A percentile compares a stretch with the other conserved stretches of the same genome.
These are phyloP conservation scores for Trichoderma lentiforme DNA, from an alignment of 2,329 filamentous ascomycete genomes.

Conservation along the genomic window DNA sequence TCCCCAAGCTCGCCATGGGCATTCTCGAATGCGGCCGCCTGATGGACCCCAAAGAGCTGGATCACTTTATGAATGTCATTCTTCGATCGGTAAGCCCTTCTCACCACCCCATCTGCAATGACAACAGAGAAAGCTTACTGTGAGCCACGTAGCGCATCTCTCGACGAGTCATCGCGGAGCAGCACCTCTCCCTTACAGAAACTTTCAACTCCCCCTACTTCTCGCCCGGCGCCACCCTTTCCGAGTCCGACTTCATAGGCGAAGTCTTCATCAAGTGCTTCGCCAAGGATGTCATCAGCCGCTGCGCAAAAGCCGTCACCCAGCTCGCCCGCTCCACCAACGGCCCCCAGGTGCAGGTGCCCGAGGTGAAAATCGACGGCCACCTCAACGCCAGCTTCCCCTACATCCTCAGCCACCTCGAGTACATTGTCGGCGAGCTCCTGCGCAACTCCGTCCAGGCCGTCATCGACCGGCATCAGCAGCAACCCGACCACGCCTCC, in stretches of 20 bases:
- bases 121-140: not conserved
- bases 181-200: conserved; percentile 91
- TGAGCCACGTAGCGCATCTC: conserved; percentile 69
- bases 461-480: conserved; percentile 67
- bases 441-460: conserved; percentile 93
- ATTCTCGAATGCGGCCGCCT: conserved; percentile 85
- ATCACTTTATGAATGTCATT: conserved; percentile 93
- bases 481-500: conserved; percentile 36
- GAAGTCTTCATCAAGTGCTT: conserved; percentile 94
- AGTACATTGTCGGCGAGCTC: conserved; percentile 96
- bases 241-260: conserved; percentile 81
- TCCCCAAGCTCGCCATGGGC: conserved; percentile 90
- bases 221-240: conserved; percentile 72
- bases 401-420: conserved; percentile 91
- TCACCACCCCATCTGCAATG: not conserved
- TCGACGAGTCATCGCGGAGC: conserved; percentile 92
- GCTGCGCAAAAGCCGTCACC: conserved; percentile 73
- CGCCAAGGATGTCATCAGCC: conserved; percentile 81
- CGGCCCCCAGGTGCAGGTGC: conserved; percentile 66
- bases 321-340: conserved; percentile 73
- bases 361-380: conserved; percentile 77
- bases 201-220: conserved; percentile 91
- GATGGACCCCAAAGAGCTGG: conserved; percentile 76
- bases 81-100: conserved; percentile 68
- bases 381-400: conserved; percentile 90